A percentile compares a stretch with the other conserved stretches of the same genome.
phyloP scores from a whole-genome alignment of 352 stramenopile species.

The Globisporangium carolinianum region DNA sequence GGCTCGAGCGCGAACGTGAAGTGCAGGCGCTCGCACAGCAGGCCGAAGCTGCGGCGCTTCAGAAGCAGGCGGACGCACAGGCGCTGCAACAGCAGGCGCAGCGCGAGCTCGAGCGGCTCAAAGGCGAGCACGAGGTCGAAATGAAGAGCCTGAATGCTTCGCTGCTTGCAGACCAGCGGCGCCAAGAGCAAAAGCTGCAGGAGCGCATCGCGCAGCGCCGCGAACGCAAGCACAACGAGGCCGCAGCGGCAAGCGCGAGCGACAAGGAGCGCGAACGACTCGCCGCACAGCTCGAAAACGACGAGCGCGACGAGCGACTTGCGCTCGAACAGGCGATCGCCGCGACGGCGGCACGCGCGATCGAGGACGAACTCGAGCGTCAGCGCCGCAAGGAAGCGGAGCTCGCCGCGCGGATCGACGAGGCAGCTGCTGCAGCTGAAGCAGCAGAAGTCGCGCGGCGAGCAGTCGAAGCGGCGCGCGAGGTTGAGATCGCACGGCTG shows the following conservation, averaged over 20 bases:
- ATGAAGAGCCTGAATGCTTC: conserved; percentile 32
- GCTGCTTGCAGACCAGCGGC: conserved; percentile 42
- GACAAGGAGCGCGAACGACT: conserved; percentile 17
- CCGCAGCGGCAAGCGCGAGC: conserved; percentile 7
- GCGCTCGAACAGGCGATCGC: conserved; percentile 27
- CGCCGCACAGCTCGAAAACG: conserved; percentile 22
- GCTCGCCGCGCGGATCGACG: conserved; percentile 25
- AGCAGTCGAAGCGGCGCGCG: conserved; percentile 38
- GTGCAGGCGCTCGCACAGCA: conserved; percentile 20
- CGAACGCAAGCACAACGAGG: conserved; percentile 34
- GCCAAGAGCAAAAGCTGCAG: conserved; percentile 62
- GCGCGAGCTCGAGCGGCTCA: conserved; percentile 44
- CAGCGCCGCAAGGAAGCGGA: conserved; percentile 45
- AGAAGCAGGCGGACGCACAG: conserved; percentile 31
- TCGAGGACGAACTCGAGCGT: conserved; percentile 50
- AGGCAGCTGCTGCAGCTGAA: conserved; percentile 27
- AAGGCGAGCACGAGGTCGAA: conserved; percentile 55
- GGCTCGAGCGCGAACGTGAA: conserved; percentile 35
- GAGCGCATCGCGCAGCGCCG: conserved; percentile 48
- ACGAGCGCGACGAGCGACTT: conserved; percentile 21
- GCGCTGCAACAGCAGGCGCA: conserved; percentile 38
- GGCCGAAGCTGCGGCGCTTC: conserved; percentile 12
- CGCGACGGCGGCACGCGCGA: conserved; percentile 18
- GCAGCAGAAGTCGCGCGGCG: conserved; percentile 32
- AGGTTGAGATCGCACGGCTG: conserved; percentile 51